Percentiles rank a stretch among this genome's conserved stretches.
phyloP scores from a whole-genome alignment of 768 basidiomycete genomes.

The Tylopilus intermedius region DNA sequence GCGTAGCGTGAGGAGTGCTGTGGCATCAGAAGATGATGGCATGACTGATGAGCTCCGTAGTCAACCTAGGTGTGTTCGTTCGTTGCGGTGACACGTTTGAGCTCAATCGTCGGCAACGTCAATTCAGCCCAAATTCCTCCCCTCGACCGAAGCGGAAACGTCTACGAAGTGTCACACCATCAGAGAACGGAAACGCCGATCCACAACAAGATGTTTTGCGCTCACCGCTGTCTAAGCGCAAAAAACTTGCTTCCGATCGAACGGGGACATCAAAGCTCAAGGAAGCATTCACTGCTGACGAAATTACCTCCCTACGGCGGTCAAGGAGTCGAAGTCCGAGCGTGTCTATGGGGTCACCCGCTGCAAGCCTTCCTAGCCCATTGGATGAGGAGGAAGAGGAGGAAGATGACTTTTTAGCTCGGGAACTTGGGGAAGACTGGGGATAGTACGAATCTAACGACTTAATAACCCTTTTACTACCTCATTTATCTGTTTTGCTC shows the following conservation, averaged over 20 bases:
- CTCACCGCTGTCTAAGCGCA: constrained; percentile 77
- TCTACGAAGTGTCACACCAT: constrained; percentile 66
- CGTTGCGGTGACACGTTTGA: constrained; percentile 18
- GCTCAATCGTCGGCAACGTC: constrained; percentile 6
- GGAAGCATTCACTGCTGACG: constrained; percentile 56
- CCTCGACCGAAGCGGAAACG: constrained; percentile 60
- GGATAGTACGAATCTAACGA: constrained; percentile 42
- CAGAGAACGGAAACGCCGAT: constrained; percentile 44
- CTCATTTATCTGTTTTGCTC: neutral
- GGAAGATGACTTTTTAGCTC: constrained; percentile 72
- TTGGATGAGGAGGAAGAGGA: constrained; percentile 40
- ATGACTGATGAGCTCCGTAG: constrained; percentile 48
- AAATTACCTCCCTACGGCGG: constrained; percentile 30
- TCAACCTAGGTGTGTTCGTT: constrained; percentile 35
- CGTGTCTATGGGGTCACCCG: constrained; percentile 6
- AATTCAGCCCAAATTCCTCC: constrained; percentile 36
- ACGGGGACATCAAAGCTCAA: constrained; percentile 64
- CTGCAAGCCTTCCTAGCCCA: constrained; percentile 16
- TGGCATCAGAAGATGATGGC: constrained; percentile 46
- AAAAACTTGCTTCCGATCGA: constrained; percentile 65
- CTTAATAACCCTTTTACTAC: constrained; percentile 1
- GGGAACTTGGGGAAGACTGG: constrained; percentile 73
- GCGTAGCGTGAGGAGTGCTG: constrained; percentile 39
- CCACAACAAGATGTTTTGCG: constrained; percentile 42
- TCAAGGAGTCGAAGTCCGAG: constrained; percentile 24